These are phyloP conservation scores for Lentinula guzmanii DNA, from an alignment of 768 basidiomycete species.

Conservation along the genomic window DNA sequence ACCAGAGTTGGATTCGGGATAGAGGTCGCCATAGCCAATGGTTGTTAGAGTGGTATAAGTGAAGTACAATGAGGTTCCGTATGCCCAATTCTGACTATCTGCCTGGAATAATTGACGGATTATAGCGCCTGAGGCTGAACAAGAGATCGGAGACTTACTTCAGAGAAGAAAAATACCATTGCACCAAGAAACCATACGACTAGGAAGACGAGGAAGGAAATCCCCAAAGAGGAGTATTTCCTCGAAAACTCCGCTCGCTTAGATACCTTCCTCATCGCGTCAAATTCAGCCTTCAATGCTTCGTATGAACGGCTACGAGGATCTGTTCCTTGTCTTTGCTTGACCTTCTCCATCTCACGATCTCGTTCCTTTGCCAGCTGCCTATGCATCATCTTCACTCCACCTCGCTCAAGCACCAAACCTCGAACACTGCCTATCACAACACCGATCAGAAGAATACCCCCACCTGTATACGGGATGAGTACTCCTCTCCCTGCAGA, in stretches of 20 bases:
- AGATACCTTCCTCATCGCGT: constrained; percentile 30
- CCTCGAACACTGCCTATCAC: constrained; percentile 31
- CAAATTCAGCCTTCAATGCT: constrained; percentile 20
- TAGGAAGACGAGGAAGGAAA: constrained; percentile 21
- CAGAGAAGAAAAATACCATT: constrained; percentile 28
- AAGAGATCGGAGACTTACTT: constrained; percentile 14
- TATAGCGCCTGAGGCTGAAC: background rate
- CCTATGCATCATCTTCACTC: constrained; percentile 25
- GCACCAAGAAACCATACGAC: constrained; percentile 31
- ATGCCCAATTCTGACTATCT: constrained; percentile 24
- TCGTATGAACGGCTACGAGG: background rate
- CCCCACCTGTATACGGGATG: constrained; percentile 32
- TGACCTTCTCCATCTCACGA: constrained; percentile 14
- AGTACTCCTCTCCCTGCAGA: constrained; percentile 22
- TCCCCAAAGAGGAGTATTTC: constrained; percentile 22
- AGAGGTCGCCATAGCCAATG: constrained; percentile 36
- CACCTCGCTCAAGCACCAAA: constrained; percentile 31
- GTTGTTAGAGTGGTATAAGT: constrained; percentile 33
- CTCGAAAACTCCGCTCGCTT: constrained; percentile 16
- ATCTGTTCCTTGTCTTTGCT: background rate
- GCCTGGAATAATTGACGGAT: background rate
- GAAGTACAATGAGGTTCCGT: constrained; percentile 32
- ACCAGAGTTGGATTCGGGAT: constrained; percentile 25
- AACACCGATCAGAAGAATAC: constrained; percentile 31
- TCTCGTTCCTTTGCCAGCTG: constrained; percentile 26